Evolutionary conservation across 495 filamentous ascomycete genomes (phyloP).

Genomic region (Penicillium paxilli): DNA sequence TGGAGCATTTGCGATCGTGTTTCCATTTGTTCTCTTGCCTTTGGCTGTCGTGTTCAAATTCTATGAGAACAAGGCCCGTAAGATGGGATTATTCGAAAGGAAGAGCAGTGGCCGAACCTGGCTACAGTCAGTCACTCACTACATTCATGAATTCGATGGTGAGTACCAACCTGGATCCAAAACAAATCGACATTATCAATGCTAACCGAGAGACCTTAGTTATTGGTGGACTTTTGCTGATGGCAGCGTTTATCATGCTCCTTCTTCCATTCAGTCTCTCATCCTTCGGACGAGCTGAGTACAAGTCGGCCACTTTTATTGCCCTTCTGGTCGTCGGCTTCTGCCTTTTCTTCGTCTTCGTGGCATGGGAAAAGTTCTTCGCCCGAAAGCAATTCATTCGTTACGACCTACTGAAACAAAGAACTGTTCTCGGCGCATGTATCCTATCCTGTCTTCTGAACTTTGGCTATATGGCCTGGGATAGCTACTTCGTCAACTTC

Average conservation of each 20-base stretch:
- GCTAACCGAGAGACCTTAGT: conserved; percentile 1
- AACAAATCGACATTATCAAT: neutral
- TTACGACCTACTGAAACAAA: conserved; percentile 56
- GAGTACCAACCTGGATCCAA: neutral
- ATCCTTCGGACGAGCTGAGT: conserved; percentile 40
- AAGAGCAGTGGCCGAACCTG: conserved; percentile 39
- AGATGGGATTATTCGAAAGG: conserved; percentile 27
- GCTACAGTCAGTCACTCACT: conserved; percentile 45
- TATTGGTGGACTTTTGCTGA: conserved; percentile 54
- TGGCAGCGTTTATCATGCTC: conserved; percentile 57
- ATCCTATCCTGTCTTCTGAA: conserved; percentile 52
- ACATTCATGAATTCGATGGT: conserved; percentile 57
- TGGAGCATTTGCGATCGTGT: conserved; percentile 57
- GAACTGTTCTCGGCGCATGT: conserved; percentile 66
- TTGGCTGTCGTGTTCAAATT: conserved; percentile 45
- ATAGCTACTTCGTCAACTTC: conserved; percentile 63
- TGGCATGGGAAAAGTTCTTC: conserved; percentile 52
- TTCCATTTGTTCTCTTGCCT: conserved; percentile 48
- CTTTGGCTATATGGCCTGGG: conserved; percentile 63
- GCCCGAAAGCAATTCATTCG: conserved; percentile 58
- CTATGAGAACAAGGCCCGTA: conserved; percentile 57
- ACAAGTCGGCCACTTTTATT: conserved; percentile 51
- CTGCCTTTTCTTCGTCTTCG: conserved; percentile 53
- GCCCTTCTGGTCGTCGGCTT: conserved; percentile 55
- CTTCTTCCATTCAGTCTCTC: conserved; percentile 61